Evolutionary conservation across 129 eudicot genomes (phyloP).

Genomic region (Artemisia tridentata): DNA sequence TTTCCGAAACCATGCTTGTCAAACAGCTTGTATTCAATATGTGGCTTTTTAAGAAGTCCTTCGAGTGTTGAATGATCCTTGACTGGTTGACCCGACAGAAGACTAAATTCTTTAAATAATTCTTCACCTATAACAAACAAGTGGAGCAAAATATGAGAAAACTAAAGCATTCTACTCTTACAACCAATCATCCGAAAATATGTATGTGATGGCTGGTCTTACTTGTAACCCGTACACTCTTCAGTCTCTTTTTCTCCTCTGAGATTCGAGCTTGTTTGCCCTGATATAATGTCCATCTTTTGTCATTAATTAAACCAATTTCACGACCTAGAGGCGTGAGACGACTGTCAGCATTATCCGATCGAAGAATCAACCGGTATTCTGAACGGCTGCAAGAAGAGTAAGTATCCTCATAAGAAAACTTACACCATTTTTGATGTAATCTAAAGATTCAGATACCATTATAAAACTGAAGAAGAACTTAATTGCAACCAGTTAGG

Average conservation of each 20-base stretch:
- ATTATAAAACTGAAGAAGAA: not conserved
- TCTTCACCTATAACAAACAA: conserved; percentile 58
- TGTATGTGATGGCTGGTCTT: conserved; percentile 10
- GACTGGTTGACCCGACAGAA: conserved; percentile 78
- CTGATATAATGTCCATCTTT: conserved; percentile 68
- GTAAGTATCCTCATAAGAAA: not conserved
- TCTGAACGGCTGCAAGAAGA: conserved; percentile 75
- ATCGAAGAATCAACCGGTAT: conserved; percentile 78
- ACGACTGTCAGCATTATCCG: conserved; percentile 96
- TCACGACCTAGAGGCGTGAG: conserved; percentile 90
- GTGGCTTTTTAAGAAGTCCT: conserved; percentile 85
- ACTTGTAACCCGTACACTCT: conserved; percentile 69
- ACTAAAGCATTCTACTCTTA: conserved; percentile 9
- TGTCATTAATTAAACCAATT: conserved; percentile 85
- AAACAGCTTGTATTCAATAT: conserved; percentile 69
- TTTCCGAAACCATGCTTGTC: conserved; percentile 95
- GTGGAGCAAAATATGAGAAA: not conserved
- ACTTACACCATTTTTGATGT: not conserved
- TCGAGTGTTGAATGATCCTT: conserved; percentile 74
- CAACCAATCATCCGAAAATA: not conserved
- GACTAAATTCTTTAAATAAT: conserved; percentile 58
- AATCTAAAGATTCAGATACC: not conserved
- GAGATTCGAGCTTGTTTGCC: conserved; percentile 78
- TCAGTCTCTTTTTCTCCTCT: conserved; percentile 79
- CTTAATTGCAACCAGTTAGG: not conserved